These are phyloP conservation scores for Carallia pectinifolia DNA, from an alignment of 345 rosid genomes.

Conservation along the genomic window DNA sequence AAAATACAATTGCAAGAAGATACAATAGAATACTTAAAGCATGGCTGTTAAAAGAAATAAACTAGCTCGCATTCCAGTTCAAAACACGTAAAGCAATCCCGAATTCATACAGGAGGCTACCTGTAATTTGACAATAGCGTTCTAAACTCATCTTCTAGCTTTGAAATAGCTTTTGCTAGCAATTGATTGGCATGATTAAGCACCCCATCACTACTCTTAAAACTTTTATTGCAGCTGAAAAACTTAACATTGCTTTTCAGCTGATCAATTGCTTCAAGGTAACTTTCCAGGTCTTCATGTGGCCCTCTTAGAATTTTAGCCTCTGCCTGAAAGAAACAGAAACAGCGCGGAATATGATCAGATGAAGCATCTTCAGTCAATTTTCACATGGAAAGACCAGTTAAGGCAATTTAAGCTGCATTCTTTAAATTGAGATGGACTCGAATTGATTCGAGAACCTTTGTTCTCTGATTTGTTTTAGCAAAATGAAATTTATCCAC, in stretches of 20 bases:
- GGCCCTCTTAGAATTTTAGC: slow-evolving; percentile 96
- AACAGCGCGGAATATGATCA: not conserved
- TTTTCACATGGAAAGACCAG: not conserved
- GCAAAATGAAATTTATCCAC: no score
- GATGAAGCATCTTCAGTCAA: not conserved
- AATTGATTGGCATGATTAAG: slow-evolving; percentile 64
- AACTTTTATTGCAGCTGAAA: slow-evolving; percentile 60
- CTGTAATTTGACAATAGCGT: slow-evolving; percentile 76
- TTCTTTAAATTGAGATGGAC: not conserved
- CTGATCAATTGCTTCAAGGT: slow-evolving; percentile 90
- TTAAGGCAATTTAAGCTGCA: not conserved
- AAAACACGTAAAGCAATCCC: not conserved
- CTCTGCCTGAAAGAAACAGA: slow-evolving; percentile 54
- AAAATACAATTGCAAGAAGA: no score
- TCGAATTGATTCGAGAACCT: not conserved
- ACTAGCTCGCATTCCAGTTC: not conserved
- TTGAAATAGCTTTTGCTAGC: slow-evolving; percentile 74
- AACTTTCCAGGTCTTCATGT: slow-evolving; percentile 89
- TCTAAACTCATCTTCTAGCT: slow-evolving; percentile 93
- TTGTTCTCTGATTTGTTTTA: not conserved
- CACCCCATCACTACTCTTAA: slow-evolving; percentile 61
- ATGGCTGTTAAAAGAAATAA: no score
- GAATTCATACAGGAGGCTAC: slow-evolving; percentile 28
- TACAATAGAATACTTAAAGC: no score
- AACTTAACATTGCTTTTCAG: slow-evolving; percentile 61